Evolutionary conservation across 345 rosid species (phyloP).

Genomic region (Gossypium australe): DNA sequence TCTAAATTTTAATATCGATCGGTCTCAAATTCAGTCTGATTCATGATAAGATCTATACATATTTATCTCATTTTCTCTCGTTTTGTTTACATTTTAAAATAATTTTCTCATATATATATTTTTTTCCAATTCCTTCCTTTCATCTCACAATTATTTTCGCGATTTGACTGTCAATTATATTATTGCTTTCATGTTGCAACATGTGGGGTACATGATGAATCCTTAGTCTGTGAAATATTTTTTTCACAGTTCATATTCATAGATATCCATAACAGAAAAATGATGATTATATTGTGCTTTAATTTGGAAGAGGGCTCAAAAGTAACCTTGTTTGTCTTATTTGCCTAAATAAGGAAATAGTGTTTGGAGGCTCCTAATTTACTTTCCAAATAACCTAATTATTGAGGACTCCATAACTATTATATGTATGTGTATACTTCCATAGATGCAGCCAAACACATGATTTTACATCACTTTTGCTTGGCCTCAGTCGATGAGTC

Average conservation of each 20-base stretch:
- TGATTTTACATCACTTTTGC: not conserved
- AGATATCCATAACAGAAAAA: not conserved
- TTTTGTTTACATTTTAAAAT: too few species aligned
- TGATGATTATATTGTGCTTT: not conserved
- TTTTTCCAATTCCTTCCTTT: too few species aligned
- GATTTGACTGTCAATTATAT: not conserved
- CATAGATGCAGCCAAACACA: not conserved
- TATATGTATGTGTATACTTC: too few species aligned
- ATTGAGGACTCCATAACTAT: not conserved
- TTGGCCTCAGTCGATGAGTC: not conserved
- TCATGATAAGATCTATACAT: too few species aligned
- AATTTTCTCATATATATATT: too few species aligned
- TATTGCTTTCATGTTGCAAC: not conserved
- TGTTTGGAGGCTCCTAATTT: not conserved
- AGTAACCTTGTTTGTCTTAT: slow-evolving; percentile 1
- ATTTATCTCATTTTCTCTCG: too few species aligned
- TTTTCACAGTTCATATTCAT: not conserved
- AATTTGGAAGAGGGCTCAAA: not conserved
- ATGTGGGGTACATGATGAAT: slow-evolving; percentile 11
- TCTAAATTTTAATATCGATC: too few species aligned
- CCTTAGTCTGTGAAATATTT: not conserved
- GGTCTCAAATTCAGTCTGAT: accelerated
- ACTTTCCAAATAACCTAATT: not conserved
- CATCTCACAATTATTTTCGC: too few species aligned
- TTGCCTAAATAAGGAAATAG: not conserved